Evolutionary conservation across 176 grass and related monocot genomes (phyloP).

Genomic region (Poa pratensis): DNA sequence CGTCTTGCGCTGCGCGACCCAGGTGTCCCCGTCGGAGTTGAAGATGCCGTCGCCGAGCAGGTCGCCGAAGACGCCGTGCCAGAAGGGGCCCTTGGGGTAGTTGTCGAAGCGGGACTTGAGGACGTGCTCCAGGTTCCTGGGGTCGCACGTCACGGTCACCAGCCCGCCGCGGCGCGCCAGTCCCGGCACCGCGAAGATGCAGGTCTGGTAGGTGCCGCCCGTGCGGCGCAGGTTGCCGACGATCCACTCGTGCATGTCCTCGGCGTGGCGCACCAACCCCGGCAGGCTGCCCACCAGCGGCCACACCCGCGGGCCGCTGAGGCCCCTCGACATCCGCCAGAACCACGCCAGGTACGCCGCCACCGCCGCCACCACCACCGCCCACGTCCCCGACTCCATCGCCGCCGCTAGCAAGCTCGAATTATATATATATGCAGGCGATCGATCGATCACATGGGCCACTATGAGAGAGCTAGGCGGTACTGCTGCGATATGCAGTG

Average conservation of each 20-base stretch:
- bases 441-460: constrained; percentile 32
- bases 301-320: constrained; percentile 79
- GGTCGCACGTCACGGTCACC: constrained; percentile 84
- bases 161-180: constrained; percentile 71
- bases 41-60: constrained; percentile 94
- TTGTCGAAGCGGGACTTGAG: constrained; percentile 89
- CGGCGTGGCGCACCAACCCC: constrained; percentile 70
- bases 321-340: constrained; percentile 65
- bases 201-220: constrained; percentile 86
- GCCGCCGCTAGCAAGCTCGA: neutral
- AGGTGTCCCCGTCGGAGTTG: constrained; percentile 94
- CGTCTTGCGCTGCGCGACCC: constrained; percentile 92
- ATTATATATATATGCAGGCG: neutral
- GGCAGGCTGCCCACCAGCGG: constrained; percentile 82
- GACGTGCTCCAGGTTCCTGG: constrained; percentile 89
- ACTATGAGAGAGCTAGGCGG: too few relatives aligned
- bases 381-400: constrained; percentile 60
- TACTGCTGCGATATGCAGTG: neutral
- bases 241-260: constrained; percentile 99
- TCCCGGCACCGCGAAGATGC: constrained; percentile 74
- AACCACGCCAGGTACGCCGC: constrained; percentile 80
- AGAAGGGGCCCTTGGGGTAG: constrained; percentile 97
- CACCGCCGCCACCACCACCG: constrained; percentile 35
- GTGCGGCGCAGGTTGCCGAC: constrained; percentile 64
- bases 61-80: constrained; percentile 88